Evolutionary conservation across 179 eudicot species (phyloP).

Genomic region (Kewa caespitosa): DNA sequence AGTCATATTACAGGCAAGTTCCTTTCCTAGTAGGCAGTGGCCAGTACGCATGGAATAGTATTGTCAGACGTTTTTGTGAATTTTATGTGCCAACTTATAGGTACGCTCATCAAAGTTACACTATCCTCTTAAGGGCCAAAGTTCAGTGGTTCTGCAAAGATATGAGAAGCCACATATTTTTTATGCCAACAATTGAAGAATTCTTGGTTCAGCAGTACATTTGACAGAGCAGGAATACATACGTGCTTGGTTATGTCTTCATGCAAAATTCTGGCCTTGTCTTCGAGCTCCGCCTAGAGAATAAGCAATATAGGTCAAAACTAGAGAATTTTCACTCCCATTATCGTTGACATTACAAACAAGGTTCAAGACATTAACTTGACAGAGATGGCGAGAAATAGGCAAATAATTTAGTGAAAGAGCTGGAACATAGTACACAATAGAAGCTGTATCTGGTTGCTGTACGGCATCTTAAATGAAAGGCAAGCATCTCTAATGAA

Average conservation of each 20-base stretch:
- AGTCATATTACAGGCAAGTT: too few relatives aligned
- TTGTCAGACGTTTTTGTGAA: too few relatives aligned
- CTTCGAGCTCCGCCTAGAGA: constrained; percentile 32
- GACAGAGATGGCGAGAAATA: neutral
- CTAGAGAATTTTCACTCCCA: neutral
- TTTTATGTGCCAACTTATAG: too few relatives aligned
- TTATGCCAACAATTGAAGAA: neutral
- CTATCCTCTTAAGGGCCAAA: too few relatives aligned
- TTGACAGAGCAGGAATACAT: constrained; percentile 12
- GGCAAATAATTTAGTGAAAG: neutral
- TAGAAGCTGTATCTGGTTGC: too few relatives aligned
- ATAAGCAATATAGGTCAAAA: constrained; percentile 9
- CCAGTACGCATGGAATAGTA: too few relatives aligned
- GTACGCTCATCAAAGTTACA: too few relatives aligned
- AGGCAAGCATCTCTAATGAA: neutral
- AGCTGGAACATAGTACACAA: neutral
- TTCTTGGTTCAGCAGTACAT: neutral
- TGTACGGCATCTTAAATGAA: neutral
- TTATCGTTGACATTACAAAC: neutral
- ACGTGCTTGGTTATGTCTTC: constrained; percentile 38
- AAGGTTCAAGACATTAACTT: neutral
- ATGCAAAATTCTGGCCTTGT: constrained; percentile 35
- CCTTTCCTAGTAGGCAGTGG: too few relatives aligned
- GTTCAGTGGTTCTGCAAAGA: neutral
- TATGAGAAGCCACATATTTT: neutral